Percentiles rank a stretch among this genome's conserved stretches.
Conservation (phyloP, 2,329 filamentous ascomycete species). For the Fusarium duplospermum region DNA sequence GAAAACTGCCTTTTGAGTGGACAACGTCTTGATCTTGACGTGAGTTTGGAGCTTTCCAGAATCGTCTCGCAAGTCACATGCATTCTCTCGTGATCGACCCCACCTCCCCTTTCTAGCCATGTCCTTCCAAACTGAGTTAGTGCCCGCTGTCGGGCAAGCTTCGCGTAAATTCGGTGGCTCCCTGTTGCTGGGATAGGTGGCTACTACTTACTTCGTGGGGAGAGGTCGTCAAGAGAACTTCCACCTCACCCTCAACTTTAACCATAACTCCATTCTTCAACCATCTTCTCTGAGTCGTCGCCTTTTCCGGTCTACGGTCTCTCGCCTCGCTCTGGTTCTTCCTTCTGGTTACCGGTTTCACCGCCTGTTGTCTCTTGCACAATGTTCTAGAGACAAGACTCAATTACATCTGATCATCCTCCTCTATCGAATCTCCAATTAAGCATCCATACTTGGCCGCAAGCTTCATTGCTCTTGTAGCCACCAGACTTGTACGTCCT, state of each 20-base stretch:
- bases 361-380: constrained; percentile 50
- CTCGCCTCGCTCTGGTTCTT: constrained; percentile 54
- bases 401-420: constrained; percentile 42
- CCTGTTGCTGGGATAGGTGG: constrained; percentile 39
- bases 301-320: constrained; percentile 43
- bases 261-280: constrained; percentile 42
- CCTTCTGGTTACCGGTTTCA: constrained; percentile 55
- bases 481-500: constrained; percentile 28
- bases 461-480: constrained; percentile 41
- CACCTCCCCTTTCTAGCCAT: constrained; percentile 30
- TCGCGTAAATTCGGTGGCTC: constrained; percentile 47
- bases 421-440: constrained; percentile 34
- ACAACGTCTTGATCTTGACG: neutral
- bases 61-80: constrained; percentile 31
- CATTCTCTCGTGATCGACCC: constrained; percentile 36
- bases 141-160: constrained; percentile 42
- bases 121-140: constrained; percentile 21
- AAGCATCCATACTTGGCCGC: constrained; percentile 28
- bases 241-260: constrained; percentile 55
- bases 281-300: constrained; percentile 40
- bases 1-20: neutral
- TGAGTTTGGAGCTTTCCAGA: neutral
- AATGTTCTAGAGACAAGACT: constrained; percentile 54
- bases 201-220: constrained; percentile 44
- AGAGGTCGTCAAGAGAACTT: constrained; percentile 51